phyloP scores from a whole-genome alignment of 192 early-diverging fungal genomes.

The Umbelopsis isabellina region DNA sequence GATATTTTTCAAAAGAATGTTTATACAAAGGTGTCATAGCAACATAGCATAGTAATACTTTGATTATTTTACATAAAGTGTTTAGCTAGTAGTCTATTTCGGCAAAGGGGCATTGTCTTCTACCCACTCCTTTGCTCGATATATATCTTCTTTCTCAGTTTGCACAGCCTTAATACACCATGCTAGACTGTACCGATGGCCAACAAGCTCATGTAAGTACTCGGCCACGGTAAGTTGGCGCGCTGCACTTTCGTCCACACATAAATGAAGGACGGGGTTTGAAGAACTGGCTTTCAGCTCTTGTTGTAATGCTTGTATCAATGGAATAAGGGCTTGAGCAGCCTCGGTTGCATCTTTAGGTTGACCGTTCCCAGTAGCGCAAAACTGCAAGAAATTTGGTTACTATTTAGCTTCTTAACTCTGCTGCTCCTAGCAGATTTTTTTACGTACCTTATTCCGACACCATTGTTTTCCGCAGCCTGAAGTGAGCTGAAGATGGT shows the following conservation, averaged over 20 bases:
- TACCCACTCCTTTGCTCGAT: conserved; percentile 60
- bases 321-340: conserved; percentile 55
- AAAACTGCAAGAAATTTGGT: conserved; percentile 32
- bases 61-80: neutral
- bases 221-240: conserved; percentile 52
- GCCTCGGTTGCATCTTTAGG: conserved; percentile 66
- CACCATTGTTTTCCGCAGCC: conserved; percentile 79
- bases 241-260: conserved; percentile 62
- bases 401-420: neutral
- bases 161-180: conserved; percentile 75
- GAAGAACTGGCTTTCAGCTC: conserved; percentile 37
- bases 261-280: conserved; percentile 52
- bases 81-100: neutral
- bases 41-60: no score
- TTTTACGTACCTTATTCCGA: conserved; percentile 53
- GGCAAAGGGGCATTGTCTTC: conserved; percentile 56
- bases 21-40: no score
- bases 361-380: conserved; percentile 39
- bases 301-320: conserved; percentile 53
- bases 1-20: no score
- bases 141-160: conserved; percentile 52
- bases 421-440: neutral
- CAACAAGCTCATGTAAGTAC: conserved; percentile 30
- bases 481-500: conserved; percentile 76
- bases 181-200: conserved; percentile 47